Evolutionary conservation across 2,329 filamentous ascomycete species (phyloP).

Genomic region (Neofusicoccum cordaticola): DNA sequence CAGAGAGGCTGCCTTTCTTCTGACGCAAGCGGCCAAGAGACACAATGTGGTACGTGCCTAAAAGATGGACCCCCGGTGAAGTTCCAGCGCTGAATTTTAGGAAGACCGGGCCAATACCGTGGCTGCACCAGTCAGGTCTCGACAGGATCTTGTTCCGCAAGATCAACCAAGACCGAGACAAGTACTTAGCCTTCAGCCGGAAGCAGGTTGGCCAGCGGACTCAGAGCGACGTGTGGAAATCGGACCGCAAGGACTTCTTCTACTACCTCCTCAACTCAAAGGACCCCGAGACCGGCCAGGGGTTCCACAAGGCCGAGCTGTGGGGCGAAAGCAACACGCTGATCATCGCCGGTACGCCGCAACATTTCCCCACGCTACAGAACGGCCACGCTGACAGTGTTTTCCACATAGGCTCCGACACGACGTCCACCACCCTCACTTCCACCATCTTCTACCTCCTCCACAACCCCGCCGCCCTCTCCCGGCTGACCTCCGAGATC

Average conservation of each 20-base stretch:
- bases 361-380: not conserved
- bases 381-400: not conserved
- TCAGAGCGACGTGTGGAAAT: slow-evolving; percentile 5
- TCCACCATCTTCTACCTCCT: slow-evolving; percentile 46
- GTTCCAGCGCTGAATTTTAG: not conserved
- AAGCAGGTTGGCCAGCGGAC: slow-evolving; percentile 15
- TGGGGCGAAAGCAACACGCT: slow-evolving; percentile 50
- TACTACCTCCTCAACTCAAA: slow-evolving; percentile 47
- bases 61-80: too few relatives aligned
- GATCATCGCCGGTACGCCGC: slow-evolving; percentile 40
- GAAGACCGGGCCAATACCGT: slow-evolving; percentile 1
- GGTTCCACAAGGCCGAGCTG: slow-evolving; percentile 46
- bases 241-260: slow-evolving; percentile 43
- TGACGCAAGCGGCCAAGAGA: slow-evolving; percentile 32
- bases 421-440: slow-evolving; percentile 43
- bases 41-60: slow-evolving; percentile 31
- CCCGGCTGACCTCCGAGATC: slow-evolving; percentile 34
- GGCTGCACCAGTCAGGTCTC: slow-evolving; percentile 25
- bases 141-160: slow-evolving; percentile 32
- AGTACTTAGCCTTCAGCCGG: slow-evolving; percentile 32
- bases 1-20: slow-evolving; percentile 24
- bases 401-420: slow-evolving; percentile 37
- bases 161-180: slow-evolving; percentile 26
- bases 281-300: slow-evolving; percentile 45
- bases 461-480: slow-evolving; percentile 36